These are phyloP conservation scores for Malania oleifera DNA, from an alignment of 164 flowering plant genomes.

Conservation along the genomic window DNA sequence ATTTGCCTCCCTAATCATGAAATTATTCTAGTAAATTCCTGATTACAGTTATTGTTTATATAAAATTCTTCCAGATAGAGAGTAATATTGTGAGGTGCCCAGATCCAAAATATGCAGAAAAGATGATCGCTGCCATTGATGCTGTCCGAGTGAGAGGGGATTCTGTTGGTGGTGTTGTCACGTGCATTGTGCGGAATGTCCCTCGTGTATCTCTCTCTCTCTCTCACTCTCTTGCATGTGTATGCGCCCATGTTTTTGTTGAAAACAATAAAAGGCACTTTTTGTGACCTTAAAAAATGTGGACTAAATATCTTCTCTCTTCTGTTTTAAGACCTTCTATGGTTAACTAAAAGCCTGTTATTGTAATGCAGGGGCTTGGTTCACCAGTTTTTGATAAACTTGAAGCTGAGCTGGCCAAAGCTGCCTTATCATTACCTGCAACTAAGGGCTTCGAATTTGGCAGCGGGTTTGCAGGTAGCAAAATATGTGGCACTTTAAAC, in stretches of 20 bases:
- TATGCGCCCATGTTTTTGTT: neutral
- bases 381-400: slow-evolving; percentile 98
- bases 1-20: too few relatives aligned
- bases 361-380: slow-evolving; percentile 74
- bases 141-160: slow-evolving; percentile 82
- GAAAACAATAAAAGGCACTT: too few relatives aligned
- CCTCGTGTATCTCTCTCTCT: slow-evolving; percentile 55
- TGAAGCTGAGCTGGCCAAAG: slow-evolving; percentile 96
- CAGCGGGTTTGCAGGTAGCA: slow-evolving; percentile 90
- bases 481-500: neutral
- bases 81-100: slow-evolving; percentile 95
- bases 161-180: slow-evolving; percentile 94
- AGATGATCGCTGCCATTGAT: slow-evolving; percentile 96
- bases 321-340: neutral
- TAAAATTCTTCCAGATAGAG: slow-evolving; percentile 56
- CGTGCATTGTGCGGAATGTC: slow-evolving; percentile 83
- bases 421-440: slow-evolving; percentile 83
- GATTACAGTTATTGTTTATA: neutral
- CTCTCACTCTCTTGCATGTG: slow-evolving; percentile 3
- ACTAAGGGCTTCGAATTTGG: slow-evolving; percentile 95
- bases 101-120: slow-evolving; percentile 88
- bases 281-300: too few relatives aligned
- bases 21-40: too few relatives aligned
- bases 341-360: neutral
- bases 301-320: too few relatives aligned